A percentile compares a stretch with the other conserved stretches of the same genome.
Evolutionary conservation across 2,329 filamentous ascomycete genomes (phyloP).

Genomic region (Pseudocercospora macadamiae): DNA sequence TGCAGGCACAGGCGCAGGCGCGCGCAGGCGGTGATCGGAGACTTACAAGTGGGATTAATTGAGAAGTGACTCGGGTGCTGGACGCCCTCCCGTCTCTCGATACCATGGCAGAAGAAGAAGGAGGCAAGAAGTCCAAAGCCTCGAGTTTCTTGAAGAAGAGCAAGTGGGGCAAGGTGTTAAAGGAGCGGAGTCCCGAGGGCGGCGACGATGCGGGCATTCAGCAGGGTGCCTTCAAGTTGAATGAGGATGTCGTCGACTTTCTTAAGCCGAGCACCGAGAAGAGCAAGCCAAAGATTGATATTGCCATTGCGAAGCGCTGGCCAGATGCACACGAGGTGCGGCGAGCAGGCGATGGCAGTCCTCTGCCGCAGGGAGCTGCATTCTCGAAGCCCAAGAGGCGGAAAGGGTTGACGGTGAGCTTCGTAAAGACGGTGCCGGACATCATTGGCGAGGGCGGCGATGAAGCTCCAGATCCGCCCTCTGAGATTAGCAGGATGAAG

Average conservation of each 20-base stretch:
- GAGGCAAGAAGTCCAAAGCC: slow-evolving; percentile 24
- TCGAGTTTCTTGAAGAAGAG: slow-evolving; percentile 34
- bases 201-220: slow-evolving; percentile 12
- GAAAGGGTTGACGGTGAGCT: slow-evolving; percentile 74
- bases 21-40: no score
- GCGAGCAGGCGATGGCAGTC: slow-evolving; percentile 22
- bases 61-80: slow-evolving; percentile 16
- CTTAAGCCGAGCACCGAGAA: slow-evolving; percentile 57
- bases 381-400: slow-evolving; percentile 49
- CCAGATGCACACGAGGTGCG: slow-evolving; percentile 52
- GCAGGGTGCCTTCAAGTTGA: slow-evolving; percentile 33
- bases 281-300: slow-evolving; percentile 51
- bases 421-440: slow-evolving; percentile 72
- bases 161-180: slow-evolving; percentile 39
- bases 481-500: slow-evolving; percentile 69
- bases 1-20: no score
- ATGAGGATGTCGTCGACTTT: slow-evolving; percentile 60
- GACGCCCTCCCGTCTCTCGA: slow-evolving; percentile 9
- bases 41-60: background rate
- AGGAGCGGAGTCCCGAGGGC: slow-evolving; percentile 24
- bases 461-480: slow-evolving; percentile 72
- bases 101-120: slow-evolving; percentile 27
- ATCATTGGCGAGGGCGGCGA: slow-evolving; percentile 92
- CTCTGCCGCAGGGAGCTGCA: slow-evolving; percentile 22
- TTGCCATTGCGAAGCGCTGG: slow-evolving; percentile 54